Percentiles rank a stretch among this genome's conserved stretches.
Conservation (phyloP, 2,329 filamentous ascomycete species). For the Dactylellina drechsleri region DNA sequence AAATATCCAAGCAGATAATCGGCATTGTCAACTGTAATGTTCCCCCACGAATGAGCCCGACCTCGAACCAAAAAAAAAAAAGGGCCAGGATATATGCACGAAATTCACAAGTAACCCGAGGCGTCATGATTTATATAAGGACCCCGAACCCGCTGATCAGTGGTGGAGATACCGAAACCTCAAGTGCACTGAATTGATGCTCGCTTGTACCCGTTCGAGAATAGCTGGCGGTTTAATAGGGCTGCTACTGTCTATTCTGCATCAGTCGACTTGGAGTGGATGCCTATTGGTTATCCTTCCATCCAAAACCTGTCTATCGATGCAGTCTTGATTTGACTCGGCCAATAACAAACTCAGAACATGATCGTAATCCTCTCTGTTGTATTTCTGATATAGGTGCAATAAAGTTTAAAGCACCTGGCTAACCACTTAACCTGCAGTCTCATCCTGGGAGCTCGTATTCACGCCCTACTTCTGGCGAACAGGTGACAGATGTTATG, state of each 20-base stretch:
- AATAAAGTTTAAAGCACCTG: slow-evolving; percentile 22
- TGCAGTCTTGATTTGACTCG: slow-evolving; percentile 20
- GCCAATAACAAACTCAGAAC: slow-evolving; percentile 39
- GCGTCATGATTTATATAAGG: slow-evolving; percentile 39
- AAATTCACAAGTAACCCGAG: slow-evolving; percentile 18
- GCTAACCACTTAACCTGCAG: slow-evolving; percentile 27
- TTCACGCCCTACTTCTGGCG: slow-evolving; percentile 39
- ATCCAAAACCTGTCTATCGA: slow-evolving; percentile 36
- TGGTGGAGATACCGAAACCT: slow-evolving; percentile 25
- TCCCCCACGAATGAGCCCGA: slow-evolving; percentile 37
- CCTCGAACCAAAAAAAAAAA: slow-evolving; percentile 13
- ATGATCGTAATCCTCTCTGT: slow-evolving; percentile 32
- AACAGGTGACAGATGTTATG: slow-evolving; percentile 34
- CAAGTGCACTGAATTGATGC: slow-evolving; percentile 11
- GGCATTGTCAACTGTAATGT: background rate
- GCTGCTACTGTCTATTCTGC: slow-evolving; percentile 44
- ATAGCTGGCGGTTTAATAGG: slow-evolving; percentile 37
- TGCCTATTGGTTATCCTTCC: slow-evolving; percentile 42
- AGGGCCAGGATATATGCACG: slow-evolving; percentile 23
- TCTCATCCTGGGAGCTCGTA: slow-evolving; percentile 32
- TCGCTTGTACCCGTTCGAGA: slow-evolving; percentile 54
- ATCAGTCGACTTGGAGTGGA: slow-evolving; percentile 39
- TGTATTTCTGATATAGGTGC: slow-evolving; percentile 41
- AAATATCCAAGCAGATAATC: slow-evolving; percentile 13
- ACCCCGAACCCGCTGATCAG: slow-evolving; percentile 20